Conservation (phyloP, 768 basidiomycete species). For the Lepiota venenata region DNA sequence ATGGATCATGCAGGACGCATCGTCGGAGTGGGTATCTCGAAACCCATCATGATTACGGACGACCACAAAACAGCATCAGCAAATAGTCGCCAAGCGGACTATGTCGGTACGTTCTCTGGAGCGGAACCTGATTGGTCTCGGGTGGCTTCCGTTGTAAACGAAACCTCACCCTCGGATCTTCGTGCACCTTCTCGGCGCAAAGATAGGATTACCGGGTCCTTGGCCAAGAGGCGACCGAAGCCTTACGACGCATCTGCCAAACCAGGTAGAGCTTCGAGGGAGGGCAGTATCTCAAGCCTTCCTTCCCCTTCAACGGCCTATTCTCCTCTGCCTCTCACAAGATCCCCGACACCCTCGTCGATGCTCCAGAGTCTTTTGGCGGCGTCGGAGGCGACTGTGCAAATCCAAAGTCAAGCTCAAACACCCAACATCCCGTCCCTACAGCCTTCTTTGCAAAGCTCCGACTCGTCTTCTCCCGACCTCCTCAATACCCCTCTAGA, state of each 20-base stretch:
- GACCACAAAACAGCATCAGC: conserved; percentile 85
- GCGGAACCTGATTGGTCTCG: conserved; percentile 51
- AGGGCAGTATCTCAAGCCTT: conserved; percentile 50
- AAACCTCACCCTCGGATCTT: conserved; percentile 27
- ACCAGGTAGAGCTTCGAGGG: conserved; percentile 41
- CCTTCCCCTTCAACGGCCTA: conserved; percentile 46
- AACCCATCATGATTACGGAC: conserved; percentile 98
- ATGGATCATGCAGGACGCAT: conserved; percentile 75
- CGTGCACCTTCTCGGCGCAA: conserved; percentile 49
- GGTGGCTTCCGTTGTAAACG: conserved; percentile 21
- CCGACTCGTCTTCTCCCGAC: conserved; percentile 46
- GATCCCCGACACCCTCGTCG: conserved; percentile 43
- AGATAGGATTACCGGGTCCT: conserved; percentile 26
- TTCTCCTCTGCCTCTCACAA: conserved; percentile 38
- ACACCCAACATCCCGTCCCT: conserved; percentile 24
- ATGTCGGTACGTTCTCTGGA: conserved; percentile 27
- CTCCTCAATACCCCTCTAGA: conserved; percentile 42
- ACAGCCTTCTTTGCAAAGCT: conserved; percentile 36
- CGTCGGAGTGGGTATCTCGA: conserved; percentile 77
- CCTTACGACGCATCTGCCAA: conserved; percentile 61
- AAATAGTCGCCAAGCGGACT: conserved; percentile 28
- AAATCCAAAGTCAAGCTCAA: conserved; percentile 16
- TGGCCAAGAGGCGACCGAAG: conserved; percentile 59
- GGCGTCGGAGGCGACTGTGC: conserved; percentile 22
- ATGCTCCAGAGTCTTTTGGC: conserved; percentile 26